Evolutionary conservation across 208 protist genomes (phyloP).

Genomic region (Acanthamoeba healyi): DNA sequence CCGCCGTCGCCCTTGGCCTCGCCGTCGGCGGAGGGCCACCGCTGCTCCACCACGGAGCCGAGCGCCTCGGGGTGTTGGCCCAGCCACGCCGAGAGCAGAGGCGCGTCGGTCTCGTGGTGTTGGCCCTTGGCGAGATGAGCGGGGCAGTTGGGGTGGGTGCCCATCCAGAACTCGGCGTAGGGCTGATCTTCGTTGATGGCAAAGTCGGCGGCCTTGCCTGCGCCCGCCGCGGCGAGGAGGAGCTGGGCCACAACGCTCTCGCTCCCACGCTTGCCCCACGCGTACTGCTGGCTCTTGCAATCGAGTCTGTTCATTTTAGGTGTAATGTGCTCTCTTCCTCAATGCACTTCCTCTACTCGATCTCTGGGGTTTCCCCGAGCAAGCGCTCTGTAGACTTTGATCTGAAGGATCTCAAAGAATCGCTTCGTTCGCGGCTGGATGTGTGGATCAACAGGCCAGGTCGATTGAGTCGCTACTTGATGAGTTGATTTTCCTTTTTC

Average conservation of each 20-base stretch:
- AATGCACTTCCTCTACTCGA: not conserved
- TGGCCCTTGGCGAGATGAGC: constrained; percentile 83
- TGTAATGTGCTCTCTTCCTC: too few species aligned
- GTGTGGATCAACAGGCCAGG: too few species aligned
- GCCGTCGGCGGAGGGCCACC: constrained; percentile 77
- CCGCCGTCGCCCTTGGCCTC: constrained; percentile 88
- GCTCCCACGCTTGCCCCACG: constrained; percentile 43
- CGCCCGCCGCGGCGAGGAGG: not conserved
- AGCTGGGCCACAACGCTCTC: constrained; percentile 62
- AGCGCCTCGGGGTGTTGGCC: not conserved
- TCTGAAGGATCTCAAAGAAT: too few species aligned
- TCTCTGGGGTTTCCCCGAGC: too few species aligned
- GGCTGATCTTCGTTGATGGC: constrained; percentile 75
- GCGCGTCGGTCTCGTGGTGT: not conserved
- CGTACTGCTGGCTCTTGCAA: constrained; percentile 57
- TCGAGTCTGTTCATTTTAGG: constrained; percentile 14
- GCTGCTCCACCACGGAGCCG: not conserved
- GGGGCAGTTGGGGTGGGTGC: constrained; percentile 96
- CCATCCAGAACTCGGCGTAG: constrained; percentile 98
- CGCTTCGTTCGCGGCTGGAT: too few species aligned
- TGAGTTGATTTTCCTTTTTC: not conserved
- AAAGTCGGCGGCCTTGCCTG: not conserved
- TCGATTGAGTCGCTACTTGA: too few species aligned
- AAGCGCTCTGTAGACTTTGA: too few species aligned
- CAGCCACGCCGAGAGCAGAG: constrained; percentile 34